Percentiles rank a stretch among this genome's conserved stretches.
phyloP scores from a whole-genome alignment of 441 rosid species.

The Erodium moschatum region DNA sequence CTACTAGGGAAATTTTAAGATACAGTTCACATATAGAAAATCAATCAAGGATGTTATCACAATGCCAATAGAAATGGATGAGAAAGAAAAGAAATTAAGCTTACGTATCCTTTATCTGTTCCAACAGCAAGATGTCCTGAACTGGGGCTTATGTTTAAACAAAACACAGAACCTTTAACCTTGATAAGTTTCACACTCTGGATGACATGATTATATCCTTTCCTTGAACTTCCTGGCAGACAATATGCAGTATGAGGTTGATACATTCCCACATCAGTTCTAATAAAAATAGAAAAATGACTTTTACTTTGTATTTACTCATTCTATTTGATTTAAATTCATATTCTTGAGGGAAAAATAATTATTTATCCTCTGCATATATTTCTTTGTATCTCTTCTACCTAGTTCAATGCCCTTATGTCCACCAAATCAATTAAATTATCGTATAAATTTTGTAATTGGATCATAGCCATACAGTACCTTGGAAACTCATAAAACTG shows the following conservation, averaged over 20 bases:
- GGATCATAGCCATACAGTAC: slow-evolving; percentile 22
- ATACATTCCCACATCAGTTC: slow-evolving; percentile 3
- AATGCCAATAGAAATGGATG: background rate
- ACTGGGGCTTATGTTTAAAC: slow-evolving; percentile 40
- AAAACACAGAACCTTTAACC: slow-evolving; percentile 58
- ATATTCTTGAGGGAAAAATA: background rate
- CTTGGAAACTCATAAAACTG: slow-evolving; percentile 54
- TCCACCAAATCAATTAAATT: background rate
- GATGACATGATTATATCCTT: slow-evolving; percentile 55
- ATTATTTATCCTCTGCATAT: background rate
- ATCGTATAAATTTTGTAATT: background rate
- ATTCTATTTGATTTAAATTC: background rate
- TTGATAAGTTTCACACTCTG: slow-evolving; percentile 53
- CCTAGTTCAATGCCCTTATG: background rate
- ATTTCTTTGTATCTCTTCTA: background rate
- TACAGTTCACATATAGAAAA: background rate
- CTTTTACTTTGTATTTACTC: background rate
- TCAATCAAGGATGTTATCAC: background rate
- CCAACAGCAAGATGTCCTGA: slow-evolving; percentile 63
- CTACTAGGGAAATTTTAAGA: background rate
- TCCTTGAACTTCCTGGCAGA: slow-evolving; percentile 55
- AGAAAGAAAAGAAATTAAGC: slow-evolving; percentile 19
- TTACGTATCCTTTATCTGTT: slow-evolving; percentile 83
- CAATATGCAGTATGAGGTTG: slow-evolving; percentile 5
- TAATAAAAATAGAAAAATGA: background rate